Percentiles rank a stretch among this genome's conserved stretches.
Conservation (phyloP, 2,329 filamentous ascomycete species). For the Ophiocordyceps polyrhachis-furcata region DNA sequence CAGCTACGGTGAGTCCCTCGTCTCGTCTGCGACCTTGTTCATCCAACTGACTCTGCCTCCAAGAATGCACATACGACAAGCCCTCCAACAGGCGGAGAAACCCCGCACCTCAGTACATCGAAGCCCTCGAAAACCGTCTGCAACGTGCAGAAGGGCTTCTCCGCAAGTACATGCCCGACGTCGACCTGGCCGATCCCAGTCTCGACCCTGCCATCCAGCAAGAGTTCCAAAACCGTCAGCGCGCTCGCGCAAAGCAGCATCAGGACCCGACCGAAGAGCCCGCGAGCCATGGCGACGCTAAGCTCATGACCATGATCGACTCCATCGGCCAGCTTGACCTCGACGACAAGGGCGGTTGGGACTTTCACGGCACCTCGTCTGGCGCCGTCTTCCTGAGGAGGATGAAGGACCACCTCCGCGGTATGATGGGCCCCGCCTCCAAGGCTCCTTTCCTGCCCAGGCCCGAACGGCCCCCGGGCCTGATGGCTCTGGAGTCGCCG, state of each 20-base stretch:
- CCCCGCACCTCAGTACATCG: constrained; percentile 81
- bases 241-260: constrained; percentile 26
- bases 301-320: constrained; percentile 87
- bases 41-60: neutral
- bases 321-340: constrained; percentile 80
- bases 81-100: constrained; percentile 83
- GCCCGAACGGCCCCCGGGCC: constrained; percentile 27
- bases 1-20: constrained; percentile 60
- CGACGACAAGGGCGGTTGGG: constrained; percentile 80
- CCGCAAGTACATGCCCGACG: constrained; percentile 61
- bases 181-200: constrained; percentile 69
- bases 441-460: constrained; percentile 39
- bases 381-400: constrained; percentile 74
- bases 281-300: constrained; percentile 41
- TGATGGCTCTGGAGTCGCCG: constrained; percentile 50
- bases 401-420: constrained; percentile 74
- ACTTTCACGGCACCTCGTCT: constrained; percentile 88
- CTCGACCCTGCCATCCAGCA: constrained; percentile 62
- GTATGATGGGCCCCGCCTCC: constrained; percentile 48
- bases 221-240: constrained; percentile 39
- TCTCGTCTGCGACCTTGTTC: neutral
- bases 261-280: constrained; percentile 13
- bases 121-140: constrained; percentile 66
- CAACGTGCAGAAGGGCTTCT: constrained; percentile 69
- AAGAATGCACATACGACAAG: constrained; percentile 91